Conservation (phyloP, 805 yeast species). For the Kodamaea hsintzibuensis region DNA sequence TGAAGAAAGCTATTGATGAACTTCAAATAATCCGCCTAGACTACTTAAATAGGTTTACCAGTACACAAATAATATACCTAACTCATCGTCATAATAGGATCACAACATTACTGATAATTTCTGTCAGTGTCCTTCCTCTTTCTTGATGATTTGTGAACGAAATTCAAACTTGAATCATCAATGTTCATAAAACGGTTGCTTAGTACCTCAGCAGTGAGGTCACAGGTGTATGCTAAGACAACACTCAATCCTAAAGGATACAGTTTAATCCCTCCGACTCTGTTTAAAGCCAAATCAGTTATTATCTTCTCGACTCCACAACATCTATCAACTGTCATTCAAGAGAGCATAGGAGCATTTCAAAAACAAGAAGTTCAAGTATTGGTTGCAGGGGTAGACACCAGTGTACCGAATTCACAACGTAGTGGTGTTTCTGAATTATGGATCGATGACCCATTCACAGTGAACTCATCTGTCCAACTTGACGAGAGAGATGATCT, state of each 20-base stretch:
- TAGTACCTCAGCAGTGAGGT: neutral
- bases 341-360: constrained; percentile 27
- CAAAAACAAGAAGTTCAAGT: constrained; percentile 32
- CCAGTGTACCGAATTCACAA: constrained; percentile 32
- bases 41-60: too few relatives aligned
- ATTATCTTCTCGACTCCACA: constrained; percentile 39
- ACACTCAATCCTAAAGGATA: constrained; percentile 10
- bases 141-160: neutral
- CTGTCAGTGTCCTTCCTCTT: neutral
- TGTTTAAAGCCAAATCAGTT: constrained; percentile 28
- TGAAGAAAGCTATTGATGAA: too few relatives aligned
- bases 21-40: too few relatives aligned
- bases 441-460: constrained; percentile 34
- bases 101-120: too few relatives aligned
- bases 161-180: neutral
- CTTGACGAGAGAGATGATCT: constrained; percentile 27
- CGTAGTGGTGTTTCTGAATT: constrained; percentile 39
- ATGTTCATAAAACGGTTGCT: neutral
- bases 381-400: constrained; percentile 43
- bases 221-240: constrained; percentile 7
- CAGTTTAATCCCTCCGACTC: constrained; percentile 2
- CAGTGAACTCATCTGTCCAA: constrained; percentile 18
- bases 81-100: too few relatives aligned
- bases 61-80: too few relatives aligned
- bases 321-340: constrained; percentile 30